Evolutionary conservation across 2,329 filamentous ascomycete species (phyloP), one percentile per base, ranked within the genome.

Genomic region (Delphinella strobiligena): DNA sequence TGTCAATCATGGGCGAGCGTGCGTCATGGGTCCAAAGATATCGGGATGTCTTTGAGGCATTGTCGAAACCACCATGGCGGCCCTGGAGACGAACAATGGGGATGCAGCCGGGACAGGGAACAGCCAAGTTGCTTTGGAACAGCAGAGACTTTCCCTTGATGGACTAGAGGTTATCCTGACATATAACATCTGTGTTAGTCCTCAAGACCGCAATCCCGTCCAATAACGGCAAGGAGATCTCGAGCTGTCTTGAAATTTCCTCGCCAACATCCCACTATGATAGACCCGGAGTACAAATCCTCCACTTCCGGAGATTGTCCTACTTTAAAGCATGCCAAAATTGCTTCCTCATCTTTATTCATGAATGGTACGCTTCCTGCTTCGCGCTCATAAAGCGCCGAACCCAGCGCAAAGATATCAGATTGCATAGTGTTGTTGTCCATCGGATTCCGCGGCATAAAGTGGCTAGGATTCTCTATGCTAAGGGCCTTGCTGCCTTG

Each of bases 321-420:
- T n/a, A n/a, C n/a, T n/a, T n/a, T n/a, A n/a, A n/a, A n/a, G n/a
- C n/a, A n/a, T n/a, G n/a, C n/a, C n/a, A n/a, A n/a, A 9, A 41
- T 32, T 2, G 11, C n/a, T 17, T 36, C 38, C 8, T 31, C 38
- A 4, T 36, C 27, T 9, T 30, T 7, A 11, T 14, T 34, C 3
- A 17, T 18, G 17, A 31, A 41, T n/a, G 33, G 38, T 9, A 16
- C 16, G 4, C 32, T 17, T 4, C 33, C 33, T 14, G 24, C 19
- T 16, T 41, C 38, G 4, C 35, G 33, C 27, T 41, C 38, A 19
- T 41, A 41, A 7, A 41, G 8, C 15, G 38, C 24, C 12, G 38
- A 36, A 2, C 38, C 38, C 5, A 41, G 18, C 14, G 38, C 38
- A n/a, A 41, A 41, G n/a, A 41, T 31, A 38, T 44, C 33, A 10